Percentiles rank a stretch among this genome's conserved stretches.
Conservation (phyloP, 768 basidiomycete genomes). For the Serendipita sp. region DNA sequence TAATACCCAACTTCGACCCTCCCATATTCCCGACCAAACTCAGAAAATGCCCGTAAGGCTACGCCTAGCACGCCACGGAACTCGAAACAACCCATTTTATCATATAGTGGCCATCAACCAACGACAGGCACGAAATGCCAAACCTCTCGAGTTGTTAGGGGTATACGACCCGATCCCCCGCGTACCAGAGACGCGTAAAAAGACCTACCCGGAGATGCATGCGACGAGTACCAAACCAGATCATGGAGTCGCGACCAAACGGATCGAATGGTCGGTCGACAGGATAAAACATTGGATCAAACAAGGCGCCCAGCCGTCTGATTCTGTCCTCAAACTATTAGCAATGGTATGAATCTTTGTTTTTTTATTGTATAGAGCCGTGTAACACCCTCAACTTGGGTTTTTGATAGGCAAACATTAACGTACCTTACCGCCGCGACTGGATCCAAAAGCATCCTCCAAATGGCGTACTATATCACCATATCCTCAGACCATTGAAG, state of each 20-base stretch:
- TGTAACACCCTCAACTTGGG: background rate
- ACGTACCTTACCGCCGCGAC: background rate
- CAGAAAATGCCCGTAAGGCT: conserved; percentile 69
- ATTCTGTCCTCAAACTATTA: conserved; percentile 58
- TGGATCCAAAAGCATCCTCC: conserved; percentile 3
- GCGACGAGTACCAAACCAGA: background rate
- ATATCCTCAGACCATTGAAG: background rate
- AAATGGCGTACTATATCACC: background rate
- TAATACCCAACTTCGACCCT: background rate
- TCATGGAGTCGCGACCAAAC: conserved; percentile 29
- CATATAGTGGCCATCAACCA: conserved; percentile 74
- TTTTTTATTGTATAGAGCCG: background rate
- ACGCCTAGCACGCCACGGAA: conserved; percentile 70
- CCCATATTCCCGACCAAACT: background rate
- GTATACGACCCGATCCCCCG: conserved; percentile 52
- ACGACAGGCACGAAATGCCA: conserved; percentile 56
- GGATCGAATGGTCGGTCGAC: conserved; percentile 77
- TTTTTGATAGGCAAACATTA: background rate
- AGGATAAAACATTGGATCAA: conserved; percentile 82
- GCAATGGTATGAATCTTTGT: conserved; percentile 44
- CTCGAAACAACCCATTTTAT: conserved; percentile 55
- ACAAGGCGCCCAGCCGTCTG: conserved; percentile 69
- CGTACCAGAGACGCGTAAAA: conserved; percentile 28
- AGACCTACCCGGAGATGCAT: conserved; percentile 7
- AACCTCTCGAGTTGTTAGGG: conserved; percentile 76